These are phyloP conservation scores for Populus deltoides DNA, from an alignment of 345 rosid species.

Conservation along the genomic window DNA sequence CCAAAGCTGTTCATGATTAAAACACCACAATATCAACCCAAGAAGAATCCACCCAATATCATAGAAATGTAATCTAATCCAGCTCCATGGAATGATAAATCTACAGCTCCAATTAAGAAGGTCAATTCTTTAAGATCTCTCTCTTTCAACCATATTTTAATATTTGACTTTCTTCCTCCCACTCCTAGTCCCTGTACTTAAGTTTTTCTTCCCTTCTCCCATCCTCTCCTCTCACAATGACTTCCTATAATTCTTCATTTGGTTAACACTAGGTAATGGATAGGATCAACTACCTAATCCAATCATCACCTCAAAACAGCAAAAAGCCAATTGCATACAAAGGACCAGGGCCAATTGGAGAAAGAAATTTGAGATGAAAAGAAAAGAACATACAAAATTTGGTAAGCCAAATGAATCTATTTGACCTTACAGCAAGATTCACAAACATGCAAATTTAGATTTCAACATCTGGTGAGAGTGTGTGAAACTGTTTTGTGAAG, in stretches of 20 bases:
- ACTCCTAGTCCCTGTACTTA: background rate
- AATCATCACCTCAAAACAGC: background rate
- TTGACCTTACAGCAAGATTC: background rate
- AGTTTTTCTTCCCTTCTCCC: background rate
- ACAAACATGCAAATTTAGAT: background rate
- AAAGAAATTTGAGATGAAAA: background rate
- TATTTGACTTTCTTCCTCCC: background rate
- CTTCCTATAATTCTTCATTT: background rate
- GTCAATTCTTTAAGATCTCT: background rate
- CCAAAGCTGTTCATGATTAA: background rate
- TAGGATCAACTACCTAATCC: background rate
- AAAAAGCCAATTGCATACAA: background rate
- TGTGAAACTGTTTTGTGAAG: background rate
- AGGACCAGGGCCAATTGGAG: background rate
- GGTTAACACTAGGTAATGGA: background rate
- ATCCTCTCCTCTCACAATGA: background rate
- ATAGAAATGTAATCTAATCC: background rate
- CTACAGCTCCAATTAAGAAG: background rate
- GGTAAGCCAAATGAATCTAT: background rate
- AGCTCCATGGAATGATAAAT: background rate
- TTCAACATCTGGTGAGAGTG: background rate
- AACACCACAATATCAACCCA: background rate
- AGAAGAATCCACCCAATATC: background rate
- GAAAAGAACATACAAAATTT: background rate
- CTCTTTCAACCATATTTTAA: background rate